Evolutionary conservation across 2,329 filamentous ascomycete genomes (phyloP), one percentile per base, ranked within the genome.

Genomic region (Ceratocystis destructans): DNA sequence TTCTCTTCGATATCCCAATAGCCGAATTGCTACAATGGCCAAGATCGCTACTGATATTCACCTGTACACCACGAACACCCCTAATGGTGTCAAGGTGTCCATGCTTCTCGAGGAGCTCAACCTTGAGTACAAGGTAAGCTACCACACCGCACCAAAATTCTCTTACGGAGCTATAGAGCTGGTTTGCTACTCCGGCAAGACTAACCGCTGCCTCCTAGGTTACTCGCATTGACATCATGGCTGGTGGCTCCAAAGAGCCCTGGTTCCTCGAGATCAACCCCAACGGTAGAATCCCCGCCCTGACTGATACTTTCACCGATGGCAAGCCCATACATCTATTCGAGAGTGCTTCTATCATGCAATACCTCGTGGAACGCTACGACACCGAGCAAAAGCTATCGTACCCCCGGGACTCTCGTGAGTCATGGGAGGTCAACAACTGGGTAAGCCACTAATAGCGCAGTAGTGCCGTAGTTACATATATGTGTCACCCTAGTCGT

Each of bases 251-350:
- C 15, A 66, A 77, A 73, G 78, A 93, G 75, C 84, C 83, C 17
- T 95, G 89, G 90, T 96, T 93, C 77, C 82, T 95, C 33, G 85
- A 86, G 64, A 95, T 96, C 77, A 96, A 96, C 76, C 91, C 91
- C 69, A 96, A 96, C 74, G 91, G 91, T 70, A 88, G 91, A 70
- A 96, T 96, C 71, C 92, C 91, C 3, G 91, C 91, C 67, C 72
- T 96, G 63, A 94, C 89, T 6, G 91, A 96, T 76, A 88, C 80
- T 5, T 87, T 89, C 74, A 79, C 79, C 4, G 86, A 94, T 74
- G 89, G 89, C 70, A 78, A 87, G 74, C 78, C 79, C 44, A 90
- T 96, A 73, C 81, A 82, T 67, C 74, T 96, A 20, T 96, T 95
- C 73, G 91, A 96, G 76, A 89, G 85, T 69, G 90, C 89, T 67